These are phyloP conservation scores for Penicillium crustosum DNA, from an alignment of 2,329 filamentous ascomycete species.

Conservation along the genomic window DNA sequence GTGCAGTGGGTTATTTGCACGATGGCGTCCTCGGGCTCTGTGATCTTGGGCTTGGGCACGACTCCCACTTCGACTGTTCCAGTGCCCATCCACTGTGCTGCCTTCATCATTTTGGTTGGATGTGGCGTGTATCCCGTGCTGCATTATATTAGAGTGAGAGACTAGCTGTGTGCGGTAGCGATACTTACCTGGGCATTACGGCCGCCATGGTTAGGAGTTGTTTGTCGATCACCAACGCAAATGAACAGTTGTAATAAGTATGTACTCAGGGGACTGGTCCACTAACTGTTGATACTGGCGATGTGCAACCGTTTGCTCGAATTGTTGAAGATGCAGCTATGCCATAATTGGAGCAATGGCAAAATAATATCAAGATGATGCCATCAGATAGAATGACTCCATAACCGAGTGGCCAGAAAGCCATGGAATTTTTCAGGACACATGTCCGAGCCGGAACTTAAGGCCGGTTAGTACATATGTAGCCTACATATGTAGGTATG, in stretches of 20 bases:
- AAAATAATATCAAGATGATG: constrained; percentile 1
- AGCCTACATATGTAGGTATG: no score
- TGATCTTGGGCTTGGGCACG: constrained; percentile 36
- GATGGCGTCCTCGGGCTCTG: constrained; percentile 35
- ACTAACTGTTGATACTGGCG: neutral
- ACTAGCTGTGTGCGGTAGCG: neutral
- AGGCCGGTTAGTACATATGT: neutral
- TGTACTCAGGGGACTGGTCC: neutral
- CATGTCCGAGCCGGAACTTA: neutral
- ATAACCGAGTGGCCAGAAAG: neutral
- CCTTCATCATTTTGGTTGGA: constrained; percentile 33
- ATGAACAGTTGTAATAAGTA: neutral
- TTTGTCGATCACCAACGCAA: neutral
- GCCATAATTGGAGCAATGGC: neutral
- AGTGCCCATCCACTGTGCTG: constrained; percentile 31
- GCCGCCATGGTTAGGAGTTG: constrained; percentile 15
- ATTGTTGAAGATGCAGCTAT: neutral
- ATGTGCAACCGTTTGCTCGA: neutral
- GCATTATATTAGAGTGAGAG: neutral
- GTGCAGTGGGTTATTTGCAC: constrained; percentile 35
- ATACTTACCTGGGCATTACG: constrained; percentile 7
- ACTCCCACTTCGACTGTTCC: constrained; percentile 31
- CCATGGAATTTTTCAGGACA: neutral
- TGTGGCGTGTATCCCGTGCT: constrained; percentile 30
- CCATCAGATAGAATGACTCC: neutral